These are phyloP conservation scores for Claviceps cyperi DNA, from an alignment of 2,329 filamentous ascomycete species.

Conservation along the genomic window DNA sequence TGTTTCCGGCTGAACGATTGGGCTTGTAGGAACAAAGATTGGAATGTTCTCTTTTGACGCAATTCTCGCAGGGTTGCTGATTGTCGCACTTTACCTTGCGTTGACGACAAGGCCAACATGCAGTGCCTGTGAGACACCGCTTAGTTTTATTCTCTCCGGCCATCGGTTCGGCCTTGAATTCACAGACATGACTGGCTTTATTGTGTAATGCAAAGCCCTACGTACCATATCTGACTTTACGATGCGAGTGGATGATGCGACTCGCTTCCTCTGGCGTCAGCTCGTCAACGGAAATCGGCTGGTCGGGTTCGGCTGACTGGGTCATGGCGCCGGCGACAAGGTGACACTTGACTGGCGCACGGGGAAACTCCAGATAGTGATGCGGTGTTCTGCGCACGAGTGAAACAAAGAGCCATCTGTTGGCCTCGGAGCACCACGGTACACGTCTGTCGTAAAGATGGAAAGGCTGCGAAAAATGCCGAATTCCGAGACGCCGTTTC, in stretches of 20 bases:
- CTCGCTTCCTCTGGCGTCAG: conserved; percentile 51
- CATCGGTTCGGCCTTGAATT: too few species aligned
- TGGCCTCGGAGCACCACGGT: not conserved
- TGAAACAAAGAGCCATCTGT: not conserved
- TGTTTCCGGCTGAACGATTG: conserved; percentile 31
- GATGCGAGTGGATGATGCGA: conserved; percentile 54
- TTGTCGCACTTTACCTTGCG: conserved; percentile 58
- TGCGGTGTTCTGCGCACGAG: not conserved
- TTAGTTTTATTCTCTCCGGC: too few species aligned
- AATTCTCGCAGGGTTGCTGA: conserved; percentile 54
- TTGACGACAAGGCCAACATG: conserved; percentile 53
- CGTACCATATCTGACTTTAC: conserved; percentile 55
- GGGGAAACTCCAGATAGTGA: not conserved
- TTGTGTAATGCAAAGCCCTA: conserved; percentile 4
- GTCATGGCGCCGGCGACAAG: conserved; percentile 21
- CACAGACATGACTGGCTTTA: too few species aligned
- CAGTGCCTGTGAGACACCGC: conserved; percentile 31
- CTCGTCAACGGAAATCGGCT: conserved; percentile 35
- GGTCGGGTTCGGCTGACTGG: conserved; percentile 29
- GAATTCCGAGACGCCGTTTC: conserved; percentile 21
- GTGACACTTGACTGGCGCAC: not conserved
- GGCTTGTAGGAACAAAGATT: conserved; percentile 54
- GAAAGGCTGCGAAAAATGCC: conserved; percentile 18
- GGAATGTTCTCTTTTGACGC: conserved; percentile 50
- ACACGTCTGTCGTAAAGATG: not conserved